Percentiles rank a stretch among this genome's conserved stretches.
Conservation (phyloP, 73 alveolate species). For the Paramecium octaurelia region DNA sequence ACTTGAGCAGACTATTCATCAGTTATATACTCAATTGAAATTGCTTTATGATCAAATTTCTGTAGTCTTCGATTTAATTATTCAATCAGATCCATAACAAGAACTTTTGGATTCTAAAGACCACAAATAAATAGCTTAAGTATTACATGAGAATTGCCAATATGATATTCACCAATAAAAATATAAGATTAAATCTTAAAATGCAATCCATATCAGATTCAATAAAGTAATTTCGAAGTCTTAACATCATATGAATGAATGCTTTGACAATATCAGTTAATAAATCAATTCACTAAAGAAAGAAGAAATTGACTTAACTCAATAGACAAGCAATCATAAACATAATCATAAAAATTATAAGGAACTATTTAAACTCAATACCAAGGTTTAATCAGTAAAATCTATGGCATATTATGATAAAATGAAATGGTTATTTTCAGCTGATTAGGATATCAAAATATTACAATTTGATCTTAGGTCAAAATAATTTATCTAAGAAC, state of each 20-base stretch:
- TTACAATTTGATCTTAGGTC: neutral
- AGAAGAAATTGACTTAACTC: neutral
- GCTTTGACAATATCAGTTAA: neutral
- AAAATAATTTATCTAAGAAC: neutral
- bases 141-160: neutral
- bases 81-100: neutral
- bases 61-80: neutral
- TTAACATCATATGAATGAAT: neutral
- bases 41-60: neutral
- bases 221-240: neutral
- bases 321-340: neutral
- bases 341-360: neutral
- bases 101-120: neutral
- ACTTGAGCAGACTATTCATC: neutral
- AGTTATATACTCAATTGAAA: neutral
- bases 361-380: neutral
- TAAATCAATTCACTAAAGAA: neutral
- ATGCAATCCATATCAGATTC: neutral
- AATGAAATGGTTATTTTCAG: neutral
- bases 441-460: neutral
- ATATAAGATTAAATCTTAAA: neutral
- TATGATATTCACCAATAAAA: neutral
- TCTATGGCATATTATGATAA: neutral
- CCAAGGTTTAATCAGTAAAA: neutral
- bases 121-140: neutral